phyloP scores from a whole-genome alignment of 2,329 filamentous ascomycete genomes.

The Coniochaeta pulveracea region DNA sequence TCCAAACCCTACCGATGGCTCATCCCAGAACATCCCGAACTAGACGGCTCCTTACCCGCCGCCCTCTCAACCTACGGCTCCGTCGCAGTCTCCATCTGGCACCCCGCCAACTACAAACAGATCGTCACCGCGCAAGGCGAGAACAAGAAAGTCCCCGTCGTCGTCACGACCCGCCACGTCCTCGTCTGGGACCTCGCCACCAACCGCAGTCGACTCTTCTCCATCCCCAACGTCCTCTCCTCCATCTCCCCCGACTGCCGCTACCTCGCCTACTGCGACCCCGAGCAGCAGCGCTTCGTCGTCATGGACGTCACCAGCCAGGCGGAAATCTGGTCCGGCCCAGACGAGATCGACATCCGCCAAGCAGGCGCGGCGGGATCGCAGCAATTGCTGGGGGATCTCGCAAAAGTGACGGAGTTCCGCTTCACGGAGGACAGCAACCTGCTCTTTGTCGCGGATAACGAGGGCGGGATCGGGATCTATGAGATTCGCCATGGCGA shows the following conservation, averaged over 20 bases:
- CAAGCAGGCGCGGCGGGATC: conserved; percentile 4
- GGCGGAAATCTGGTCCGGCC: conserved; percentile 13
- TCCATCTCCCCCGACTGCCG: conserved; percentile 14
- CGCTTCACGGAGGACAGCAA: conserved; percentile 25
- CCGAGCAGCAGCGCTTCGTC: conserved; percentile 7
- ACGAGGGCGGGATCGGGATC: conserved; percentile 21
- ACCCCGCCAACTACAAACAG: conserved; percentile 11
- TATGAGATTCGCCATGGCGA: conserved; percentile 21
- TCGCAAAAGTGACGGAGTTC: conserved; percentile 24
- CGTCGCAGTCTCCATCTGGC: conserved; percentile 14
- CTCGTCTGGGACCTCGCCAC: conserved; percentile 12
- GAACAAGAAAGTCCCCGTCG: conserved; percentile 7
- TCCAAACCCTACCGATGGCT: conserved; percentile 12
- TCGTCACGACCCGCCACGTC: conserved; percentile 9
- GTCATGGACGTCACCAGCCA: conserved; percentile 10
- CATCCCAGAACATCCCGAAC: conserved; percentile 11
- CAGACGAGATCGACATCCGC: conserved; percentile 6
- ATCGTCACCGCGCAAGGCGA: conserved; percentile 8
- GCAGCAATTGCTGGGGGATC: conserved; percentile 17
- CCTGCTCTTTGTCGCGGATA: conserved; percentile 22
- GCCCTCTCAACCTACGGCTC: conserved; percentile 11
- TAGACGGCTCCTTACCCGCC: conserved; percentile 11
- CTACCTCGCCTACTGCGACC: conserved; percentile 13
- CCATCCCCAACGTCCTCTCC: conserved; percentile 13
- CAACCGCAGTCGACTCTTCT: conserved; percentile 12